Base-by-base conservation (phyloP, 768 basidiomycete genomes). In the Trametes elegans region DNA sequence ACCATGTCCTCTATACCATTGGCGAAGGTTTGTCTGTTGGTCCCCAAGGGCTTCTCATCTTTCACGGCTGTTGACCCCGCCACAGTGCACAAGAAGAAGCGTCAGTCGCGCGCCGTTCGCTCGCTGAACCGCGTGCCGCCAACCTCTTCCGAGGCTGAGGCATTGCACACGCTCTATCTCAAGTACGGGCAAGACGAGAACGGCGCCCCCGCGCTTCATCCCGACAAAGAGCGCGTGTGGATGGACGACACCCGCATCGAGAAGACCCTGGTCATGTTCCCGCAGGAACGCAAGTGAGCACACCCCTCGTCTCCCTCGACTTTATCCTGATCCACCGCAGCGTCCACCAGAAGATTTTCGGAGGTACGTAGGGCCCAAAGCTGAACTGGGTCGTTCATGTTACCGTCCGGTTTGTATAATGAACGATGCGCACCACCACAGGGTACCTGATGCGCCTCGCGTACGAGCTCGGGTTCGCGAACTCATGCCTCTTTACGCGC, bases 301-400 rank as follows among this genome's bases (percentile, higher is more conserved):
- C 13, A 1, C 42, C n/a, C 26, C 32, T 24, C 45, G 49, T 44
- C 16, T 39, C 55, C 6, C n/a, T 5, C 19, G 24, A 1, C 19
- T 11, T 59, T 14, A 28, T n/a, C 3, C 7, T n/a, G 5, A 24
- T 5, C 7, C 11, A n/a, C 10, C 45, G 13, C 49, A 89, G 87
- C 59, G 78, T 92, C 3, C 90, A 93, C 65, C 84, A 86, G 53
- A 93, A 93, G 67, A 76, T 92, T 13, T 93, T 93, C 62, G 89
- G 89, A 67, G 89, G 89, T 63, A 77, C 66, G 49, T 16, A 38
- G n/a, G n/a, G n/a, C n/a, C n/a, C n/a, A n/a, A n/a, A n/a, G n/a
- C n/a, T n/a, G n/a, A n/a, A n/a, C n/a, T n/a, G n/a, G n/a, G n/a
- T 4, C 24, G 5, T n/a, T 47, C 23, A 9, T 24, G 9, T 4